Conservation (phyloP, 2,329 filamentous ascomycete species). For the Amylocarpus encephaloides region DNA sequence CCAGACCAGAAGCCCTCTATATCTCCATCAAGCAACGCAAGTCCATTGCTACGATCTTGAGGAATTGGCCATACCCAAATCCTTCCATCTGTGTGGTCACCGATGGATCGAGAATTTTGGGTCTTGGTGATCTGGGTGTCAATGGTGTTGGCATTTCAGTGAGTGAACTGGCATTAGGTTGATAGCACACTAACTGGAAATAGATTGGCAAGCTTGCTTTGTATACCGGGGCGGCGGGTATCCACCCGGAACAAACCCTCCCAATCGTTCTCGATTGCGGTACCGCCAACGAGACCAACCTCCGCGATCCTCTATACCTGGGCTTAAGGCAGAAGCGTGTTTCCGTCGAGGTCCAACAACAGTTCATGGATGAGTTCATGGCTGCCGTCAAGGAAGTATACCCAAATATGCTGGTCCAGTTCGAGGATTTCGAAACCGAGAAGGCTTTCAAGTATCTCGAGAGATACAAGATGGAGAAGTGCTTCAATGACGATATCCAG, state of each 20-base stretch:
- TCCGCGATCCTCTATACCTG: conserved; percentile 74
- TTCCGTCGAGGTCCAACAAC: conserved; percentile 69
- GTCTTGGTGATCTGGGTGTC: conserved; percentile 89
- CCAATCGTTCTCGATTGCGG: conserved; percentile 63
- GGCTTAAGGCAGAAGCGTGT: conserved; percentile 81
- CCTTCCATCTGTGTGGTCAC: conserved; percentile 97
- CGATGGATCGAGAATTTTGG: conserved; percentile 87
- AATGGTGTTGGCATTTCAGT: conserved; percentile 97
- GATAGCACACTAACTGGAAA: conserved; percentile 6
- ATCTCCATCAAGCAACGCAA: conserved; percentile 93
- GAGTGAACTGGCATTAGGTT: conserved; percentile 32
- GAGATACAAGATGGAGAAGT: conserved; percentile 86
- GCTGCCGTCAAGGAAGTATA: conserved; percentile 71
- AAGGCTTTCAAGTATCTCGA: conserved; percentile 89
- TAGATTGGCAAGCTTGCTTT: conserved; percentile 87
- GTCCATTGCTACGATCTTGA: conserved; percentile 78
- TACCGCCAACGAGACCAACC: conserved; percentile 60
- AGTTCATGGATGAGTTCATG: conserved; percentile 98
- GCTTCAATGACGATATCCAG: conserved; percentile 99
- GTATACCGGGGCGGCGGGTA: conserved; percentile 93
- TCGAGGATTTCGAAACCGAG: conserved; percentile 93
- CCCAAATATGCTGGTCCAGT: conserved; percentile 70
- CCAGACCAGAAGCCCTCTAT: conserved; percentile 90
- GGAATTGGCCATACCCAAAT: conserved; percentile 84
- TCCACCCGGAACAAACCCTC: conserved; percentile 78